Evolutionary conservation across 306 rosid species (phyloP).

Genomic region (Castanopsis chinensis): DNA sequence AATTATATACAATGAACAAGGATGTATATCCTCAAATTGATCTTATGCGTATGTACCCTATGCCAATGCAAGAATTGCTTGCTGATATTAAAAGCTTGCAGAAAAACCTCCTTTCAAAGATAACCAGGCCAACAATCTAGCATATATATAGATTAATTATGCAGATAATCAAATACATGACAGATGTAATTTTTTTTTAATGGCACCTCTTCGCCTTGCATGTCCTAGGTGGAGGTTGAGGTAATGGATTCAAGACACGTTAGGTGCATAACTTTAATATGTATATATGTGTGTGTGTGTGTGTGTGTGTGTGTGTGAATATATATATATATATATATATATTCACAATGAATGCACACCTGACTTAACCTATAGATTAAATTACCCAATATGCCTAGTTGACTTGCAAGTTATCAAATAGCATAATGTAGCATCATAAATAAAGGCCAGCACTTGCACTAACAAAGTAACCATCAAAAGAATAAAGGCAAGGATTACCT

Average conservation of each 20-base stretch:
- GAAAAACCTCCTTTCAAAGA: not conserved
- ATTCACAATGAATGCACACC: conserved; percentile 7
- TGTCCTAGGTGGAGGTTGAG: no score
- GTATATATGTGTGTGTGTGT: no score
- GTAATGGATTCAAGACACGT: no score
- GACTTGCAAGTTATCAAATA: not conserved
- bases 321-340: not conserved
- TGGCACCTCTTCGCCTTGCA: not conserved
- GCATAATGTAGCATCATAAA: not conserved
- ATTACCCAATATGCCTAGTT: not conserved
- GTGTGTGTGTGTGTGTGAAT: no score
- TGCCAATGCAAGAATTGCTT: not conserved
- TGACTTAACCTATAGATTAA: not conserved
- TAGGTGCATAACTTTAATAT: no score
- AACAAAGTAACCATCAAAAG: not conserved
- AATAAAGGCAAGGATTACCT: conserved; percentile 41
- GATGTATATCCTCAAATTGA: not conserved
- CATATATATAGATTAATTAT: not conserved
- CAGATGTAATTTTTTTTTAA: not conserved
- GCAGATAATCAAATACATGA: conserved; percentile 18
- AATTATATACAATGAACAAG: not conserved
- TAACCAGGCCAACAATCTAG: not conserved
- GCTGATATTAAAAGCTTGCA: not conserved
- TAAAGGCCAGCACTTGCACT: not conserved
- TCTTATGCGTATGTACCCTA: not conserved